Evolutionary conservation across 2,329 filamentous ascomycete genomes (phyloP).

Genomic region (Thelonectria discophora): DNA sequence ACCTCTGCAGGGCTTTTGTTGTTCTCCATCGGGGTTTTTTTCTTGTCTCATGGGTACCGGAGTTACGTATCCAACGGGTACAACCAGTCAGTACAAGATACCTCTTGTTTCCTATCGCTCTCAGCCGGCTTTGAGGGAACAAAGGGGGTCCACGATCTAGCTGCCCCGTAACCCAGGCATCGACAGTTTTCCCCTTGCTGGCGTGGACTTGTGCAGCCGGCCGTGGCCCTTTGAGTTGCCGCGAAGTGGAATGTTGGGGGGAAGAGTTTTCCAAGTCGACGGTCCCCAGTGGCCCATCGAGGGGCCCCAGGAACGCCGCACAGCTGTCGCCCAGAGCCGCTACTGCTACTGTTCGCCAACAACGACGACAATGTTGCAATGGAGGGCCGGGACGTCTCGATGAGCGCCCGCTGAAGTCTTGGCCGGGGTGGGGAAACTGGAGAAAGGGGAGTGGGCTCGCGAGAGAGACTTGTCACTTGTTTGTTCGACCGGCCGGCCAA

Average conservation of each 20-base stretch:
- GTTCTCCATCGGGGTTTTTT: constrained; percentile 3
- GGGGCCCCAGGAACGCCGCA: constrained; percentile 19
- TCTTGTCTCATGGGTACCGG: constrained; percentile 13
- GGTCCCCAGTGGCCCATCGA: constrained; percentile 39
- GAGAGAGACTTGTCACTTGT: no score
- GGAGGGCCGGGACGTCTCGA: constrained; percentile 1
- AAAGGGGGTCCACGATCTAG: neutral
- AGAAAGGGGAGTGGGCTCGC: neutral
- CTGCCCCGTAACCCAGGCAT: no score
- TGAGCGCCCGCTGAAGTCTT: constrained; percentile 21
- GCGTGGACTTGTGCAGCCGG: constrained; percentile 37
- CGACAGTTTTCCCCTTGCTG: constrained; percentile 33
- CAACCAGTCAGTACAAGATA: no score
- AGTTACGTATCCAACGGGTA: neutral
- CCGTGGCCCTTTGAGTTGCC: constrained; percentile 36
- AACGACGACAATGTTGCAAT: neutral
- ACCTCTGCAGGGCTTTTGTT: constrained; percentile 18
- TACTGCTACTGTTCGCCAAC: no score
- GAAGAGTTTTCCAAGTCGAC: constrained; percentile 42
- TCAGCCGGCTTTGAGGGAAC: constrained; percentile 11
- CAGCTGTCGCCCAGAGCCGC: constrained; percentile 13
- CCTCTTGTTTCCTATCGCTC: neutral
- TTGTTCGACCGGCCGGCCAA: constrained; percentile 31
- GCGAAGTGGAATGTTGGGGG: constrained; percentile 45
- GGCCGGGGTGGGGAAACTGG: constrained; percentile 20